Evolutionary conservation across 352 stramenopile genomes (phyloP), one percentile per base, ranked within the genome.

Genomic region (Globisporangium megalacanthum): DNA sequence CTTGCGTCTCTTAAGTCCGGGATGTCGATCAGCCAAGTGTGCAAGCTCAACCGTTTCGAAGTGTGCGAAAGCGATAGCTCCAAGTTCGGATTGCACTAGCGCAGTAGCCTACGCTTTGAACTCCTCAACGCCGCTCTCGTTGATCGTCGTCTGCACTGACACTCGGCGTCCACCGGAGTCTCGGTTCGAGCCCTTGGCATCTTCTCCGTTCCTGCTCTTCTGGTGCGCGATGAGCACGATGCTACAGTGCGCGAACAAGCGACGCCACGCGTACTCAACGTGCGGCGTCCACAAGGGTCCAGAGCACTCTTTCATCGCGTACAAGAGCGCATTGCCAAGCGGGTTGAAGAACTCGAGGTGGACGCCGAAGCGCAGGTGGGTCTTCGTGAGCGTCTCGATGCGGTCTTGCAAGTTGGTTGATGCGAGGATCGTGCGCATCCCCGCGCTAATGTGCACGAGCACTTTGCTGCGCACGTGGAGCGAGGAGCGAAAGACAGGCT

Each of bases 301-400:
- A 4, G 72, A 75, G 7, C 58, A 71, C 53, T 73, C 64, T 33
- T 77, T 77, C 75, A 97, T 94, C 6, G 83, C 79, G 36, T 68
- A 64, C 41, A 97, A 72, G 17, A 97, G 77, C 17, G 85, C 86
- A 54, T 91, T 84, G 4, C 95, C 88, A 13, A 97, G 69, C 20
- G 85, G 71, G 50, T 97, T 95, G 79, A 95, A 97, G 49, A 87
- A 75, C 45, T 96, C 82, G 52, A 87, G 59, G 22, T 96, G 66
- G 20, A 97, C 89, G 33, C 94, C 89, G 49, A 83, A 76, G 56
- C 74, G 90, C 29, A 97, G 72, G 42, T 90, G 89, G 1, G 79
- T 88, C 14, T 79, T 94, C 4, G 89, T 75, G 22, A 80, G 62
- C 56, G 65, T 59, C 13, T 91, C 61, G 57, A 97, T 69, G 46